A percentile compares a stretch with the other conserved stretches of the same genome.
Evolutionary conservation across 257 asterid genomes (phyloP).

Genomic region (Agastache rugosa): DNA sequence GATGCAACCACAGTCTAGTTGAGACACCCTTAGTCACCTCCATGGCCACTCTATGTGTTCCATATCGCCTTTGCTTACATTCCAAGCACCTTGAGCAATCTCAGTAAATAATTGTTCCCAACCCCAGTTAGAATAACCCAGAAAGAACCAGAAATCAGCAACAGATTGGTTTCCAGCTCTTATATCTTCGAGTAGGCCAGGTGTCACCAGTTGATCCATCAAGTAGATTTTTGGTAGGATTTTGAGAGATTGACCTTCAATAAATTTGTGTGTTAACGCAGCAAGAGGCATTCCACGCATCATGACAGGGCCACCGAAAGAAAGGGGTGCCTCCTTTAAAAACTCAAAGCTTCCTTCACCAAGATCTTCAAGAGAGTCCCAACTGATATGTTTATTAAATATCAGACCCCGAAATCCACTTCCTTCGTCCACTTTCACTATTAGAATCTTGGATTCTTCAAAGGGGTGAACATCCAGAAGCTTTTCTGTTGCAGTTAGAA

Average conservation of each 20-base stretch:
- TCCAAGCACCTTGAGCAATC: slow-evolving; percentile 93
- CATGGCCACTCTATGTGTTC: slow-evolving; percentile 66
- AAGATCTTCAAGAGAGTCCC: slow-evolving; percentile 75
- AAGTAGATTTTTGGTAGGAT: slow-evolving; percentile 62
- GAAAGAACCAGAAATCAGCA: slow-evolving; percentile 75
- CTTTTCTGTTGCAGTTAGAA: slow-evolving; percentile 77
- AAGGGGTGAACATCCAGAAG: slow-evolving; percentile 72
- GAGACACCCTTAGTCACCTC: slow-evolving; percentile 24
- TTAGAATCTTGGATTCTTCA: slow-evolving; percentile 70
- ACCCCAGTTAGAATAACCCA: slow-evolving; percentile 84
- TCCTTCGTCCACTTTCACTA: slow-evolving; percentile 66
- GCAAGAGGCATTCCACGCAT: slow-evolving; percentile 80
- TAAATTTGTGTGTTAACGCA: slow-evolving; percentile 56
- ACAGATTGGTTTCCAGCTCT: slow-evolving; percentile 62
- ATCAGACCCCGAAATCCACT: slow-evolving; percentile 78
- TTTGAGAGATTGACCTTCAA: slow-evolving; percentile 47
- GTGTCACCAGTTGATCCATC: slow-evolving; percentile 61
- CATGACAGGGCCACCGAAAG: slow-evolving; percentile 88
- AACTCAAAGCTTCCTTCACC: slow-evolving; percentile 60
- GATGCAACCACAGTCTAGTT: not conserved
- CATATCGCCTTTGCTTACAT: slow-evolving; percentile 47
- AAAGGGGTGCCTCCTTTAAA: slow-evolving; percentile 69
- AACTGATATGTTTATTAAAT: slow-evolving; percentile 67
- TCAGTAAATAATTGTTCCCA: slow-evolving; percentile 82
- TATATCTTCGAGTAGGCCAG: slow-evolving; percentile 54